These are phyloP conservation scores for Ceratobasidium sp. DNA, from an alignment of 1,284 basidiomycete genomes.

Conservation along the genomic window DNA sequence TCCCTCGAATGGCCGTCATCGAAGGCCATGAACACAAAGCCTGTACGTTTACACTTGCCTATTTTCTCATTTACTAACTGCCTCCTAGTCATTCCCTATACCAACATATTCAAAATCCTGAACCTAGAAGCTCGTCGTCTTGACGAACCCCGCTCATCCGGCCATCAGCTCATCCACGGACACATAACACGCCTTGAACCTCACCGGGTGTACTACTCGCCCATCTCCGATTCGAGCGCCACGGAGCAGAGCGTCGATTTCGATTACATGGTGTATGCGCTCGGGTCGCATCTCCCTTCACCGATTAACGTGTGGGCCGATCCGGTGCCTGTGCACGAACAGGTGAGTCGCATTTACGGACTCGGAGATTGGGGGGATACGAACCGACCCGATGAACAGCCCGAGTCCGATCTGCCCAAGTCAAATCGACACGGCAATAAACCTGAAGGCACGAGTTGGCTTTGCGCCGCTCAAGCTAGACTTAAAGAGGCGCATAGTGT, in stretches of 20 bases:
- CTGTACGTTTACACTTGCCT: conserved; percentile 51
- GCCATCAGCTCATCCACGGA: conserved; percentile 56
- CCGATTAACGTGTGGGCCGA: conserved; percentile 51
- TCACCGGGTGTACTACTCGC: conserved; percentile 47
- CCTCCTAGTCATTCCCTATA: conserved; percentile 64
- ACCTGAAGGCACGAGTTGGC: conserved; percentile 46
- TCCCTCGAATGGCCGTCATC: conserved; percentile 55
- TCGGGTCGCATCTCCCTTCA: conserved; percentile 51
- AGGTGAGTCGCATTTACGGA: conserved; percentile 35
- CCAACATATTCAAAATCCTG: conserved; percentile 53
- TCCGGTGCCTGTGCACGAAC: conserved; percentile 26
- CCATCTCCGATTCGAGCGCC: conserved; percentile 7
- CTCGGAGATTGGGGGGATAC: conserved; percentile 31
- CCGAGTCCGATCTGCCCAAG: conserved; percentile 34
- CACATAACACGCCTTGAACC: conserved; percentile 56
- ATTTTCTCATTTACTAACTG: background rate
- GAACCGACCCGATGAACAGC: background rate
- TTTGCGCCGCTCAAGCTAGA: conserved; percentile 46
- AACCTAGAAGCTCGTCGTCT: conserved; percentile 37
- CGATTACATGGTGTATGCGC: conserved; percentile 55
- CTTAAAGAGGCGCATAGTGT: conserved; percentile 51
- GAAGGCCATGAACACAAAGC: conserved; percentile 55
- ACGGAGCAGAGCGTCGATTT: conserved; percentile 46
- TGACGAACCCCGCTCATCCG: conserved; percentile 39
- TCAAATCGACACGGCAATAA: conserved; percentile 48